Evolutionary conservation across 1,284 basidiomycete species (phyloP), one percentile per base, ranked within the genome.

Genomic region (Spongispora temasekensis): DNA sequence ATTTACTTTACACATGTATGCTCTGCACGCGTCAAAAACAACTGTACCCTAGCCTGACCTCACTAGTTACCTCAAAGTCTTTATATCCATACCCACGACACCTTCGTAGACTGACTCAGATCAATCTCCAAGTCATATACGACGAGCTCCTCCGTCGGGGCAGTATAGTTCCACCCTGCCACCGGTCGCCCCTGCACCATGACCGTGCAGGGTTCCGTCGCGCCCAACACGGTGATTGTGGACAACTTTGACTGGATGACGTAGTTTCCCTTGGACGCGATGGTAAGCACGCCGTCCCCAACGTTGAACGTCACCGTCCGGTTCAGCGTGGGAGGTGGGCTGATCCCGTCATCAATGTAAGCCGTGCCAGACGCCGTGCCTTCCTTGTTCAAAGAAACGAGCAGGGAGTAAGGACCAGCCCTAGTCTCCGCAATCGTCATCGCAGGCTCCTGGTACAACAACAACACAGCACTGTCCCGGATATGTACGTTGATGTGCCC

Each of bases 401-500:
- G 74, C 2, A 87, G 67, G 9, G 76, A 66, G 64, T 79, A 86
- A 0, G 80, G 78, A 4, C 76, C 74, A 7, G 75, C 61, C n/a
- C 77, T 75, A 25, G 83, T 85, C 67, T 84, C 81, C 40, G 71
- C 72, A 48, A 80, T 79, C 2, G 84, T 87, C 66, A 83, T 83
- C 2, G 71, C 80, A 2, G 83, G 78, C 35, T 76, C 64, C 27
- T 76, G 70, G 63, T 84, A 81, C 32, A 85, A 64, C 9, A 85
- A 76, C 5, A 87, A 58, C 35, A 80, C 76, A 1, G 79, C 71
- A 10, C 80, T 80, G 13, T 78, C 78, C n/a, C 84, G 79, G 56
- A 86, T 72, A 69, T 91, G 89, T 12, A 91, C 84, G 52, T 85
- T 85, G 72, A 92, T 91, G 67, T 89, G 81, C 3, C 85, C 81